Evolutionary conservation across 345 rosid genomes (phyloP), one percentile per base, ranked within the genome.

Genomic region (Salix exigua): DNA sequence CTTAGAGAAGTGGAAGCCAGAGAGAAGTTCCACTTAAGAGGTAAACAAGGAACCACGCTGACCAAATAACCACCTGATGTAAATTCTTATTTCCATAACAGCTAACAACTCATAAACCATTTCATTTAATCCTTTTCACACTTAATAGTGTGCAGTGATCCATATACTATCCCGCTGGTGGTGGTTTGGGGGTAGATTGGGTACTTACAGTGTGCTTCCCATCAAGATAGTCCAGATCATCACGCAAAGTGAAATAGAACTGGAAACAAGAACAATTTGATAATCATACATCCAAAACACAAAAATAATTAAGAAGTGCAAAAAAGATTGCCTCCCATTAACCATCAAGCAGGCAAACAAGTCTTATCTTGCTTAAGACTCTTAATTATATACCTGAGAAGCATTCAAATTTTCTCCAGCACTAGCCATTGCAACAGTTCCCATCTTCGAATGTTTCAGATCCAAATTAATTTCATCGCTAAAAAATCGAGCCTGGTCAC

Each of bases 391-490:
- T 46, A 91, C 99, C 95, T 93, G 99, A 12, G 98, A 96, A 88
- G 99, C 97, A 89, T 96, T 93, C 58, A 96, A 89, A 87, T 93
- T 93, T 82, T 92, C 95, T 50, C 99, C 98, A 75, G 89, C 97
- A 78, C 97, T 93, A 71, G 98, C 96, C 99, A 96, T 96, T 50
- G 98, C 94, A 83, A 93, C 84, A 53, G 97, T 89, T 63, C 98
- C 99, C 0, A 83, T 91, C 88, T 89, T 92, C 17, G 87, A 80
- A 83, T 96, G 98, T 80, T 93, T 96, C 42, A 96, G 85, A 79
- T 96, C 97, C 30, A 82, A 91, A 87, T 88, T 92, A 83, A 91
- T 91, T 88, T 96, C 98, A 64, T 96, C 99, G 1, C 83, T 33
- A 21, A 93, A 92, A 80, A 96, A 96, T 3, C 95, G 97, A 79